Evolutionary conservation across 1,284 basidiomycete genomes (phyloP).

Genomic region (Anthracocystis setariae): DNA sequence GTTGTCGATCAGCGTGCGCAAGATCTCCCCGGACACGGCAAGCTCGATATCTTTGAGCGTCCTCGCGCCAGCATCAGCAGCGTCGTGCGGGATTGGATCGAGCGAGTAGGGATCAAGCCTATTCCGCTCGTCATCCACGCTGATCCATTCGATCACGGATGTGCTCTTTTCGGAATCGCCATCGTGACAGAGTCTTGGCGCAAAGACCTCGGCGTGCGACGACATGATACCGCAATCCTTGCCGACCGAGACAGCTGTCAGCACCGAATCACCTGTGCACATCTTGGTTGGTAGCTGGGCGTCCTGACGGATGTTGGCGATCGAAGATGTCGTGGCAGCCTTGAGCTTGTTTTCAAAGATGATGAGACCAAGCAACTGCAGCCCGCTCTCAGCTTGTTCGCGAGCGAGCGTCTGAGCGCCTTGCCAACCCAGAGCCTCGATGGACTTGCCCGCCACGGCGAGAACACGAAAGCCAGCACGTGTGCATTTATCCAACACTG

Average conservation of each 20-base stretch:
- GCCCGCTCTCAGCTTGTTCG: conserved; percentile 91
- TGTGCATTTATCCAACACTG: conserved; percentile 95
- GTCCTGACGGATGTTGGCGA: conserved; percentile 37
- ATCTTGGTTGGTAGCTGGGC: conserved; percentile 50
- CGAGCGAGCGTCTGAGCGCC: conserved; percentile 96
- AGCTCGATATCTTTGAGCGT: conserved; percentile 39
- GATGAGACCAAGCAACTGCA: conserved; percentile 92
- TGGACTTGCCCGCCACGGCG: conserved; percentile 94
- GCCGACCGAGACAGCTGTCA: conserved; percentile 51
- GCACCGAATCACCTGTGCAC: conserved; percentile 52
- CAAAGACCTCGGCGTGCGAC: conserved; percentile 25
- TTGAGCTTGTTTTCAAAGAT: conserved; percentile 99
- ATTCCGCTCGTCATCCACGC: conserved; percentile 23
- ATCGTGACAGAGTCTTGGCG: conserved; percentile 16
- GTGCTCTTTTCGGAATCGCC: neutral
- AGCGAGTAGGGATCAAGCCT: conserved; percentile 48
- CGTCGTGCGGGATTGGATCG: conserved; percentile 9
- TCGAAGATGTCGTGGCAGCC: conserved; percentile 80
- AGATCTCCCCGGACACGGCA: conserved; percentile 48
- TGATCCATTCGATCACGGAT: conserved; percentile 41
- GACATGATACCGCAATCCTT: conserved; percentile 45
- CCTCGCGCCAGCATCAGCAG: neutral
- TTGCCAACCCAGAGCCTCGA: conserved; percentile 93
- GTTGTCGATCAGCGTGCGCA: conserved; percentile 23
- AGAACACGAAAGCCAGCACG: conserved; percentile 97